Evolutionary conservation across 2,329 filamentous ascomycete species (phyloP).

Genomic region (Thielaviopsis populi): DNA sequence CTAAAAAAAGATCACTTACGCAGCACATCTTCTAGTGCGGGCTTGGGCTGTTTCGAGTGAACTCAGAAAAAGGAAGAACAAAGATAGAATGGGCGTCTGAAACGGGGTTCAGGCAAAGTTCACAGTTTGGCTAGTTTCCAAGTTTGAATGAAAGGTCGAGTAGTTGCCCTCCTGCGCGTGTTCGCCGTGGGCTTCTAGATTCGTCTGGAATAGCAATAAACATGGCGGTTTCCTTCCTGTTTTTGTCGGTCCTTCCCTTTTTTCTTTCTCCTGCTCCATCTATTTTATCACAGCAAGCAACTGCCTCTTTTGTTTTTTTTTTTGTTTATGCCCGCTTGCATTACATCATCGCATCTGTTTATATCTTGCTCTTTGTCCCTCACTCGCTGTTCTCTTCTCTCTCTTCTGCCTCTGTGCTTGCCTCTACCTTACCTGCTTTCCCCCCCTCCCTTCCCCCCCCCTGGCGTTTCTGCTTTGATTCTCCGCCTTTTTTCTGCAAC

Average conservation of each 20-base stretch:
- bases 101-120: background rate
- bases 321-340: background rate
- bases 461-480: background rate
- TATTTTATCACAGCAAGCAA: background rate
- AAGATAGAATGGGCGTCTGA: background rate
- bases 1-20: too few species aligned
- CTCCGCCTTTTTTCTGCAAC: constrained; percentile 1
- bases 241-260: background rate
- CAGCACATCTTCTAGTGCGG: too few species aligned
- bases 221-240: background rate
- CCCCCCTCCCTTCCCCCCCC: background rate
- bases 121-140: background rate
- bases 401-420: too few species aligned
- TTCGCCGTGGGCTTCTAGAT: background rate
- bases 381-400: background rate
- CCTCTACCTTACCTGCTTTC: too few species aligned
- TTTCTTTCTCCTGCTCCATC: background rate
- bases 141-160: background rate
- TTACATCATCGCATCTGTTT: background rate
- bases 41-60: too few species aligned
- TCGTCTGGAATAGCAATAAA: background rate
- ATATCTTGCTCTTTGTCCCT: background rate
- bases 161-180: background rate
- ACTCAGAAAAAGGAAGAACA: background rate
- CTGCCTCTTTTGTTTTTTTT: background rate